Evolutionary conservation across 2,329 filamentous ascomycete species (phyloP).

Genomic region (Lecanicillium sp.): DNA sequence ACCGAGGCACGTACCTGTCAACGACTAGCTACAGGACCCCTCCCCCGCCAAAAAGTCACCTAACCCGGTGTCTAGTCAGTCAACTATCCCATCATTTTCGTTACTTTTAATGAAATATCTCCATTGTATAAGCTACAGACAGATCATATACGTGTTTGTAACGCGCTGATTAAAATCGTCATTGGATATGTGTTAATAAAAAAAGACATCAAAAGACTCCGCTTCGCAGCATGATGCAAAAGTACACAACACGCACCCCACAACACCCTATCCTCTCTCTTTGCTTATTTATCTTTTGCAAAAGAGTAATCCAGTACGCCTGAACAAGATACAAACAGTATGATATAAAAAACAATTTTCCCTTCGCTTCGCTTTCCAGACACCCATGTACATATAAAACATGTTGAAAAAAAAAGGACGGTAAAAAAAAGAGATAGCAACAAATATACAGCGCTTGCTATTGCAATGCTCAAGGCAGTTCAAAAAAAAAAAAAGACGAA

Average conservation of each 20-base stretch:
- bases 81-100: too few species aligned
- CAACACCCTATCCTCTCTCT: too few species aligned
- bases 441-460: constrained; percentile 9
- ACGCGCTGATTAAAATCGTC: not conserved
- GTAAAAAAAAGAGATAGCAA: too few species aligned
- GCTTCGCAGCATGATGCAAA: not conserved
- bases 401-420: too few species aligned
- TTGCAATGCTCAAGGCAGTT: not conserved
- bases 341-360: too few species aligned
- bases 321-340: too few species aligned
- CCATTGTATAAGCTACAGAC: too few species aligned
- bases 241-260: not conserved
- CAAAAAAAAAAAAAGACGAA: not conserved
- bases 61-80: not conserved
- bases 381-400: not conserved
- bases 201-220: not conserved
- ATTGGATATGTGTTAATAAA: not conserved
- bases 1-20: not conserved
- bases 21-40: not conserved
- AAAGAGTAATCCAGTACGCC: too few species aligned
- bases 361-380: not conserved
- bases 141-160: too few species aligned
- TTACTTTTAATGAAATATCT: too few species aligned
- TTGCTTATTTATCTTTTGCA: too few species aligned
- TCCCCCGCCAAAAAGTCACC: not conserved